phyloP scores from a whole-genome alignment of 176 grass and related monocot genomes.

The Avena eriantha region DNA sequence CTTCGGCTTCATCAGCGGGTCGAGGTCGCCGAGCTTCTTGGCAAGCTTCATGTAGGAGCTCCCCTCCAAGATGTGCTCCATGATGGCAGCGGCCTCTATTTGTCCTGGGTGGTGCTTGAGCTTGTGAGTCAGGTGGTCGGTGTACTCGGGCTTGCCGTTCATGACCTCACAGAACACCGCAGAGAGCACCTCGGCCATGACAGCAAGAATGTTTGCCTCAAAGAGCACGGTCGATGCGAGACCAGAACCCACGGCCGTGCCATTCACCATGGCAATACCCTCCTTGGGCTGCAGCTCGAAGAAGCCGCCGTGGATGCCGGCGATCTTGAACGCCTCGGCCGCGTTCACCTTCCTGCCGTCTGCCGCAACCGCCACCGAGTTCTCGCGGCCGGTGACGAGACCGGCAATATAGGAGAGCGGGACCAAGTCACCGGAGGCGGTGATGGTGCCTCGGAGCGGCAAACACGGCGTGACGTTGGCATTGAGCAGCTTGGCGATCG shows the following conservation, averaged over 20 bases:
- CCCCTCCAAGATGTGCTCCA: slow-evolving; percentile 16
- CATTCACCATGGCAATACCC: slow-evolving; percentile 24
- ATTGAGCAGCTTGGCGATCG: background rate
- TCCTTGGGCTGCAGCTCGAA: slow-evolving; percentile 15
- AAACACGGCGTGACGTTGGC: background rate
- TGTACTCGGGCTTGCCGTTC: slow-evolving; percentile 31
- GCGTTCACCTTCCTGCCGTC: slow-evolving; percentile 1
- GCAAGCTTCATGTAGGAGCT: slow-evolving; percentile 32
- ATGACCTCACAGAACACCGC: slow-evolving; percentile 12
- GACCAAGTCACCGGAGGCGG: slow-evolving; percentile 7
- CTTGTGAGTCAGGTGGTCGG: slow-evolving; percentile 38
- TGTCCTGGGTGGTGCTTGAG: slow-evolving; percentile 42
- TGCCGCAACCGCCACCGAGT: background rate
- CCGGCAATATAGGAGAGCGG: slow-evolving; percentile 13
- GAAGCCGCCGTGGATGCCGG: background rate
- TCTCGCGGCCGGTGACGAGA: background rate
- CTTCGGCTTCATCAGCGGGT: slow-evolving; percentile 3
- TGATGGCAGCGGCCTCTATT: slow-evolving; percentile 2
- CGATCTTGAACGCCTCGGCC: slow-evolving; percentile 3
- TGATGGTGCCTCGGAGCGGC: background rate
- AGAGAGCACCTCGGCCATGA: slow-evolving; percentile 7
- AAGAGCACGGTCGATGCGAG: background rate
- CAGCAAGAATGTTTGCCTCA: background rate
- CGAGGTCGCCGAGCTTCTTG: slow-evolving; percentile 1
- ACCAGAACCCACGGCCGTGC: slow-evolving; percentile 2